Evolutionary conservation across 805 yeast genomes (phyloP), one percentile per base, ranked within the genome.

Genomic region (Komagataella ulmi): DNA sequence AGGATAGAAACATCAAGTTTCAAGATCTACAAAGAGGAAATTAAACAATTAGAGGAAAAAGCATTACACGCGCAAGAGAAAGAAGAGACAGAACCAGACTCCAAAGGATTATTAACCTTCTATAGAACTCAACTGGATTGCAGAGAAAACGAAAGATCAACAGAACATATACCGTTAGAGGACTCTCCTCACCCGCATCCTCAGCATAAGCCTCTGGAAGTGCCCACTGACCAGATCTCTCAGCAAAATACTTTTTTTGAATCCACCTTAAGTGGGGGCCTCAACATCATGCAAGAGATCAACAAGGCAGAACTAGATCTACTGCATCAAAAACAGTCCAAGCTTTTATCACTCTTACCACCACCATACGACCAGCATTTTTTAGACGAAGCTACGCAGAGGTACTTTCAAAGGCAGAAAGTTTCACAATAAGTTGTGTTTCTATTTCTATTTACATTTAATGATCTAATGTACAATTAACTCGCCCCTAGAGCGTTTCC

Each of bases 1-100:
- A 73, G 62, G 17, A 71, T 67, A 49, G 76, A 74, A 48, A 69
- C 62, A 23, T 80, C 67, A 1, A 72, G 74, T 0, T 81, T 79
- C 57, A 68, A 69, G 56, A 61, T 61, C 45, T 67, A 67, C 51
- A 69, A 68, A 55, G 63, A 64, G 44, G 68, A 61, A 47, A 52
- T 63, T 19, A 61, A 60, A 40, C 43, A 14, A 43, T 8, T 21
- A 17, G 17, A 14, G 48, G 17, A n/a, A 1, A 46, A 46, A 40
- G 48, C 14, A 19, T 52, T n/a, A 17, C 40, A 30, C 17, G 14
- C 18, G 14, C 43, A 24, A 40, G 23, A 48, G 19, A 24, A 36
- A 23, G 30, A 21, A n/a, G 24, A 19, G 12, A 8, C 40, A 30
- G 40, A 30, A 10, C 40, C 40, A 0, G 40, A 10, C 12, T 30